Conservation (phyloP, 805 yeast genomes). For the Yamadazyma olivae region DNA sequence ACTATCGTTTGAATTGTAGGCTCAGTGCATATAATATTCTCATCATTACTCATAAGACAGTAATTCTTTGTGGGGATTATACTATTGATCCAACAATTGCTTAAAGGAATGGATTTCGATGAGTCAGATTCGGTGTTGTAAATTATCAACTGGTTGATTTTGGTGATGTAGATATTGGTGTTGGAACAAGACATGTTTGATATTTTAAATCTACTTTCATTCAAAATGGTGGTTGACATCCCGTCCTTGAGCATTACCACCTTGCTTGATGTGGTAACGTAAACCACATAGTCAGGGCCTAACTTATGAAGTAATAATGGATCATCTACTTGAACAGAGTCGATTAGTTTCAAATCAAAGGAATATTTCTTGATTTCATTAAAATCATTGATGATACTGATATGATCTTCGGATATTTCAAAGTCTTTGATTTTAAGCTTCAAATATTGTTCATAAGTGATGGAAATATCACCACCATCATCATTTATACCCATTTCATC, state of each 20-base stretch:
- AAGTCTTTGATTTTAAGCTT: conserved; percentile 26
- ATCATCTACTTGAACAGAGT: background rate
- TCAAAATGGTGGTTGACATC: background rate
- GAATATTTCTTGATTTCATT: background rate
- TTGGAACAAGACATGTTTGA: background rate
- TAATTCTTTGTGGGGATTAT: conserved; percentile 2
- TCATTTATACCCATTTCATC: conserved; percentile 17
- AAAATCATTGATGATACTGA: conserved; percentile 1
- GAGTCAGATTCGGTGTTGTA: background rate
- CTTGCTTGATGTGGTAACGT: conserved; percentile 1
- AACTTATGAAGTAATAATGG: background rate
- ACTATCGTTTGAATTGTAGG: background rate
- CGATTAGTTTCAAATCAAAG: background rate
- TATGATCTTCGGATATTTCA: conserved; percentile 13
- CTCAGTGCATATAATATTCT: conserved; percentile 2
- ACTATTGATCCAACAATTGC: conserved; percentile 2
- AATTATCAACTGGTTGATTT: background rate
- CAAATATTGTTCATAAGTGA: conserved; percentile 18
- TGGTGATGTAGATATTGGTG: background rate
- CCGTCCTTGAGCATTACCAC: background rate
- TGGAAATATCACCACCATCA: conserved; percentile 13
- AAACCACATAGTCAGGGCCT: background rate
- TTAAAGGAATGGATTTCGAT: background rate
- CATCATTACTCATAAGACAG: conserved; percentile 7
- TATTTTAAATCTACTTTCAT: conserved; percentile 8